phyloP scores from a whole-genome alignment of 2,329 filamentous ascomycete species.

The Dothidotthia symphoricarpi region DNA sequence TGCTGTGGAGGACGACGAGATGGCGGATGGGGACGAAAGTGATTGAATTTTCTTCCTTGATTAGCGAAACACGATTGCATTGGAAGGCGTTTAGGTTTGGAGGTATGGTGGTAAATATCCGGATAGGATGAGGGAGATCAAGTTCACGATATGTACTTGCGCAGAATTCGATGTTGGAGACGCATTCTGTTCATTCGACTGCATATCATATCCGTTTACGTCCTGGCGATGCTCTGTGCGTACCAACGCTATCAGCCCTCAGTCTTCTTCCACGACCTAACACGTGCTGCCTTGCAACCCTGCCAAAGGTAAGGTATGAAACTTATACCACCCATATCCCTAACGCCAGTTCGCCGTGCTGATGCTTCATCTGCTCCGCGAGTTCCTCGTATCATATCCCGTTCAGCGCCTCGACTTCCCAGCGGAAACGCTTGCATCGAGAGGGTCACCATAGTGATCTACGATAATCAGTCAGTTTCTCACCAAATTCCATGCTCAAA shows the following conservation, averaged over 20 bases:
- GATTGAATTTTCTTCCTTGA: constrained; percentile 23
- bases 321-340: too few species aligned
- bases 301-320: background rate
- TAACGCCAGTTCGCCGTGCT: background rate
- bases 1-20: constrained; percentile 48
- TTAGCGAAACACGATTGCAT: constrained; percentile 22
- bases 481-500: background rate
- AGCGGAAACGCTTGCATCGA: constrained; percentile 30
- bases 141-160: background rate
- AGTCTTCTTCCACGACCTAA: too few species aligned
- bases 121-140: background rate
- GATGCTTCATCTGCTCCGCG: background rate
- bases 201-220: too few species aligned
- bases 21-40: constrained; percentile 56
- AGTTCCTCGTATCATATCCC: background rate
- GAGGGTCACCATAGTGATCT: constrained; percentile 40
- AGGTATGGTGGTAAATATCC: constrained; percentile 9
- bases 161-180: background rate
- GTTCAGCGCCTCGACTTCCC: constrained; percentile 28
- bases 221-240: too few species aligned
- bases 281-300: background rate
- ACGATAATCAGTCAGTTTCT: constrained; percentile 10
- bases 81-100: constrained; percentile 25
- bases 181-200: too few species aligned
- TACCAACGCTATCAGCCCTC: too few species aligned